A percentile compares a stretch with the other conserved stretches of the same genome.
Evolutionary conservation across 495 filamentous ascomycete species (phyloP).

Genomic region (Hamigera avellanea): DNA sequence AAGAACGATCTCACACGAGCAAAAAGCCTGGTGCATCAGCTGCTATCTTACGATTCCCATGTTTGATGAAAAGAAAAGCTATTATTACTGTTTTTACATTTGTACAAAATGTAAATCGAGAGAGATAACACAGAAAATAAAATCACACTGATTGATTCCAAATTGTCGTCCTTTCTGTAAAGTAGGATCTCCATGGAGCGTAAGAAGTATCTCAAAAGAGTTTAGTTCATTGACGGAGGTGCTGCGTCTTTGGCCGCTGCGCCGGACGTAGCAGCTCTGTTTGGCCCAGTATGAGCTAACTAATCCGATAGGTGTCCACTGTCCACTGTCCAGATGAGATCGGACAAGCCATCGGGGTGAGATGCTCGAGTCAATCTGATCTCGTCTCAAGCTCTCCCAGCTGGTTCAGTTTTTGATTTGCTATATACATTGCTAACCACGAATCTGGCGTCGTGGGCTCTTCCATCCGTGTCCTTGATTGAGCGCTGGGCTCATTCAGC

Average conservation of each 20-base stretch:
- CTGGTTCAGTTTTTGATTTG: not conserved
- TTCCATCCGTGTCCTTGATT: too few species aligned
- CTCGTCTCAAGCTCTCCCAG: not conserved
- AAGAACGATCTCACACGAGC: slow-evolving; percentile 1
- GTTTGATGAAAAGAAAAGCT: slow-evolving; percentile 1
- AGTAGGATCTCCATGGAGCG: too few species aligned
- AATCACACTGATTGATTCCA: too few species aligned
- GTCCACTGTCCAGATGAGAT: slow-evolving; percentile 15
- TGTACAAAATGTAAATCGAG: not conserved
- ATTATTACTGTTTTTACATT: not conserved
- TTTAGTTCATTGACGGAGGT: slow-evolving; percentile 18
- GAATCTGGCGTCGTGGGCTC: not conserved
- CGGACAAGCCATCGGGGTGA: slow-evolving; percentile 1
- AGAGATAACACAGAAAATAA: too few species aligned
- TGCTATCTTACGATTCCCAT: slow-evolving; percentile 1
- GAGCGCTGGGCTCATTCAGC: slow-evolving; percentile 7
- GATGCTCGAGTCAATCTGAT: not conserved
- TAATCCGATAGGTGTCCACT: slow-evolving; percentile 19
- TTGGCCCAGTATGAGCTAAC: not conserved
- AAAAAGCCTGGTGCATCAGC: slow-evolving; percentile 1
- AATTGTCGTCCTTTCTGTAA: too few species aligned
- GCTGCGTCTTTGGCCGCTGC: slow-evolving; percentile 22
- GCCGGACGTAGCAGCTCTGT: slow-evolving; percentile 22
- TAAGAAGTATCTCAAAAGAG: not conserved
- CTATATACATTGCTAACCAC: not conserved